phyloP scores from a whole-genome alignment of 331 rosid species.

The Prunus yedoensis region DNA sequence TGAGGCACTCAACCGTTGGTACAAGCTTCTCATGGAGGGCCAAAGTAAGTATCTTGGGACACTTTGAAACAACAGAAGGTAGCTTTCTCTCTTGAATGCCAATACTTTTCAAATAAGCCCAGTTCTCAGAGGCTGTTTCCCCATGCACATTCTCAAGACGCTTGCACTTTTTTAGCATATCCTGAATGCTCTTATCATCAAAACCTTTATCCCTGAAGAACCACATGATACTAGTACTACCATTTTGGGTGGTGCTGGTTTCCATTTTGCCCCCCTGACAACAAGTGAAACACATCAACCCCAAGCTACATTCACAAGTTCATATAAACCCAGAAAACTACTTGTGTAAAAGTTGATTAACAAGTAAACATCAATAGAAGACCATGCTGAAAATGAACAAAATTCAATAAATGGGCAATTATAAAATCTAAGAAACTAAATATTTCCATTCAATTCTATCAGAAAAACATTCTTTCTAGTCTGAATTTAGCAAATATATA shows the following conservation, averaged over 20 bases:
- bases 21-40: constrained; percentile 79
- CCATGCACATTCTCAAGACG: constrained; percentile 57
- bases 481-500: neutral
- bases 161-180: constrained; percentile 66
- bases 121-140: constrained; percentile 73
- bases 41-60: constrained; percentile 76
- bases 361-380: neutral
- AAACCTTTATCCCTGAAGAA: constrained; percentile 88
- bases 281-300: constrained; percentile 12
- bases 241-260: constrained; percentile 47
- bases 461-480: neutral
- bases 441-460: neutral
- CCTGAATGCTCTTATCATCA: constrained; percentile 67
- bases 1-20: constrained; percentile 81
- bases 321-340: neutral
- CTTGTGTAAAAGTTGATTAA: neutral
- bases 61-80: constrained; percentile 73
- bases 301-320: neutral
- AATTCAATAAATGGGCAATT: neutral
- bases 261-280: constrained; percentile 45
- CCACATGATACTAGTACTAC: constrained; percentile 63
- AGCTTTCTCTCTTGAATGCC: constrained; percentile 86
- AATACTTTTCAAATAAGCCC: constrained; percentile 68
- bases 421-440: neutral
- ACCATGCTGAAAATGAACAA: neutral